Evolutionary conservation across 2,329 filamentous ascomycete genomes (phyloP), one percentile per base, ranked within the genome.

Genomic region (Dryadomyces quercivorus): DNA sequence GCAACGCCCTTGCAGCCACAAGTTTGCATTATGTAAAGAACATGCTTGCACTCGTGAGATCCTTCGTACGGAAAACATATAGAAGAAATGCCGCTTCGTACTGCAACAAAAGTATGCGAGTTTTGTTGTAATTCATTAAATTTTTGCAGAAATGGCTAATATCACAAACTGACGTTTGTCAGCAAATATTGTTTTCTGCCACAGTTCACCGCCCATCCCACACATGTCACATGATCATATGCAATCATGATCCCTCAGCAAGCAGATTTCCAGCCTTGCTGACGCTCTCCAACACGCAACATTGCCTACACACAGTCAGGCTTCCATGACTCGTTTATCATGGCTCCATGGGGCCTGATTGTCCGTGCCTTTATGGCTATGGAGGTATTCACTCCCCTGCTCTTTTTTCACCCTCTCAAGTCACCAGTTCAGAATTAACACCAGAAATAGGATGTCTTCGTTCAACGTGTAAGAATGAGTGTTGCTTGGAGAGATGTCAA

Each of bases 311-410:
- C 1, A 16, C 15, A 16, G 26, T 31, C 26, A 31, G 26, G 26
- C 26, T 31, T 31, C 26, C 22, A 34, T 18, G 46, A 21, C 12
- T 18, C 3, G 16, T 40, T 9, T 18, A 42, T 8, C 8, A 60
- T 60, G 59, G 59, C 55, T 1, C 56, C 59, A 2, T 60, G 59
- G 59, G 20, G 31, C 13, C 26, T 59, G 7, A 26, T 60, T 9
- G 20, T 61, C 1, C 56, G 56, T 6, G 55, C 53, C 10, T 26
- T 61, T 15, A 38, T 58, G 47, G 50, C 53, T 13, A 52, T 58
- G 51, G 58, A 61, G 49, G 57, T 57, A 44, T 15, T 13, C 10
- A 16, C 15, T 5, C 1, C 31, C 7, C 43, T 6, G 26, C 34
- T 5, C 51, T 7, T 34, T 36, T 7, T 10, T 15, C 9, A 15